phyloP scores from a whole-genome alignment of 345 rosid genomes.

The Excoecaria agallocha region DNA sequence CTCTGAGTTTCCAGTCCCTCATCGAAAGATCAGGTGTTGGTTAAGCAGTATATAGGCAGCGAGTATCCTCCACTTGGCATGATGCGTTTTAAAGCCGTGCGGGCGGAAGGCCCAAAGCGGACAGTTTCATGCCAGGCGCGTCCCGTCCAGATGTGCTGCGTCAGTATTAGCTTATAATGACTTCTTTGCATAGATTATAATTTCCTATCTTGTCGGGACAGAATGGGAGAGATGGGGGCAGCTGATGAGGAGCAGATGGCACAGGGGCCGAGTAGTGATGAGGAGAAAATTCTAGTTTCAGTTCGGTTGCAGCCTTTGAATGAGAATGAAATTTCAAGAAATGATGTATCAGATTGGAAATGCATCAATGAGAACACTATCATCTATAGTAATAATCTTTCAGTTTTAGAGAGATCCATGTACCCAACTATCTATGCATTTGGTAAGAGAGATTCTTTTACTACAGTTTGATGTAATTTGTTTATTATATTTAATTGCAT shows the following conservation, averaged over 20 bases:
- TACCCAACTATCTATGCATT: slow-evolving; percentile 83
- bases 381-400: slow-evolving; percentile 65
- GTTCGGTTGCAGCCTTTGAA: slow-evolving; percentile 86
- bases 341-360: slow-evolving; percentile 91
- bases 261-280: slow-evolving; percentile 38
- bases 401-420: slow-evolving; percentile 81
- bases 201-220: slow-evolving; percentile 18
- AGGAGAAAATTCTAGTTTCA: slow-evolving; percentile 76
- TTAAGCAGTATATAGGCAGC: no score
- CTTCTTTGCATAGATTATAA: slow-evolving; percentile 11
- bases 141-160: no score
- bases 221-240: slow-evolving; percentile 45
- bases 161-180: neutral
- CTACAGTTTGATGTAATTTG: slow-evolving; percentile 9
- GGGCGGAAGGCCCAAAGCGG: no score
- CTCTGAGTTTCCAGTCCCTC: no score
- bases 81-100: no score
- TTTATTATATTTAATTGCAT: slow-evolving; percentile 2
- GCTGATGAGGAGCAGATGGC: slow-evolving; percentile 51
- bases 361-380: slow-evolving; percentile 69
- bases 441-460: slow-evolving; percentile 48
- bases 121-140: no score
- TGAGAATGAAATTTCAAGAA: slow-evolving; percentile 64
- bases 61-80: no score
- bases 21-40: no score